Conservation (phyloP, 2,329 filamentous ascomycete genomes). For the Sclerotinia borealis region DNA sequence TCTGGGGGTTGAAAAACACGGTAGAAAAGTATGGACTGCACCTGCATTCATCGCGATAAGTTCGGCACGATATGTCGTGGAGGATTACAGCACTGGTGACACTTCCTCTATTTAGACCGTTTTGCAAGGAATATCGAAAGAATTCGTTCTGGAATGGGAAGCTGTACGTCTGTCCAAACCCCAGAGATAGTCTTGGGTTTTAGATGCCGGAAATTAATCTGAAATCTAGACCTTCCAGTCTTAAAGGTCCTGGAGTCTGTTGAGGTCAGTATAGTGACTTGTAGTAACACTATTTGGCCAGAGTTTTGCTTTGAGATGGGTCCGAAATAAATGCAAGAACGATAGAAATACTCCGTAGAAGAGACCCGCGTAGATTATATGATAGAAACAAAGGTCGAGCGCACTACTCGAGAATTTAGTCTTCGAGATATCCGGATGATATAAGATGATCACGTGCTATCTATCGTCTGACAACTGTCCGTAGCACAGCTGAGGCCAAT, state of each 20-base stretch:
- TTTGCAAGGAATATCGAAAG: background rate
- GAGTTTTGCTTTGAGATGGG: background rate
- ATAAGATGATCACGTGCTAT: background rate
- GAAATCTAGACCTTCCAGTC: background rate
- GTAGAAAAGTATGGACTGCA: background rate
- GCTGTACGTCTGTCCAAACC: background rate
- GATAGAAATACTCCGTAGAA: background rate
- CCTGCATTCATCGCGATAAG: background rate
- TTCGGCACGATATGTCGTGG: background rate
- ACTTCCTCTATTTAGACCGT: background rate
- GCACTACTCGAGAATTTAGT: background rate
- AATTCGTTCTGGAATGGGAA: background rate
- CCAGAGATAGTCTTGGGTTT: background rate
- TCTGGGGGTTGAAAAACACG: background rate
- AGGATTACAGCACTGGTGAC: background rate
- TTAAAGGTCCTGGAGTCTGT: background rate
- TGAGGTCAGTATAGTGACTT: background rate
- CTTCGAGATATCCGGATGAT: background rate
- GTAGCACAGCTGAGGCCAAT: background rate
- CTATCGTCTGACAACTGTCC: background rate
- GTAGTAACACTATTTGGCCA: background rate
- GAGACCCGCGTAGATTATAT: background rate
- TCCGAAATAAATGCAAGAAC: background rate
- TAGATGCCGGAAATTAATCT: background rate
- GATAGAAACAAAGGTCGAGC: background rate